phyloP scores from a whole-genome alignment of 306 rosid genomes.

The Delonix regia region DNA sequence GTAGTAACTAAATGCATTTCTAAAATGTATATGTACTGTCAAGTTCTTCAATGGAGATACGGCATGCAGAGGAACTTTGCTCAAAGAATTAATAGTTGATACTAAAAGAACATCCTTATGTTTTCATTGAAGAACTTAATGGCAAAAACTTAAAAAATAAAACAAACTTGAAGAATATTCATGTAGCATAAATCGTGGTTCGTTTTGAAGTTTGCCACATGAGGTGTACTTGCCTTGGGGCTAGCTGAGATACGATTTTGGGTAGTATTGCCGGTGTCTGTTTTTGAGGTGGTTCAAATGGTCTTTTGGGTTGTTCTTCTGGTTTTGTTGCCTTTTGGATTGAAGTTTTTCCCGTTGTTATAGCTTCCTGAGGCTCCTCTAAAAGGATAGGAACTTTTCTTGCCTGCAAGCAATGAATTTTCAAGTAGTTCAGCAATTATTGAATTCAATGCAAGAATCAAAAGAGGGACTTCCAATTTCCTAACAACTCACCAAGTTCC shows the following conservation, averaged over 20 bases:
- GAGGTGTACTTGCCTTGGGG: constrained; percentile 37
- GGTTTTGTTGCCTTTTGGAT: constrained; percentile 32
- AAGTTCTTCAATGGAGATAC: too few species aligned
- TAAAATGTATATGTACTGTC: too few species aligned
- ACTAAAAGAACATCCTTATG: not conserved
- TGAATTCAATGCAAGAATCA: constrained; percentile 18
- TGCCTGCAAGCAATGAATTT: constrained; percentile 54
- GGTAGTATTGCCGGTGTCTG: constrained; percentile 18
- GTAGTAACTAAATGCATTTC: too few species aligned
- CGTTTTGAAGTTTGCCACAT: not conserved
- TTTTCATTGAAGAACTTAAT: not conserved
- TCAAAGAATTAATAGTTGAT: not conserved
- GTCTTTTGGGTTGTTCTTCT: constrained; percentile 13
- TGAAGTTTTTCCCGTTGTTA: constrained; percentile 16
- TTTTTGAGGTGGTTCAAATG: constrained; percentile 28
- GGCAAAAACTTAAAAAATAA: not conserved
- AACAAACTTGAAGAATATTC: not conserved
- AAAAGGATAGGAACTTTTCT: constrained; percentile 58
- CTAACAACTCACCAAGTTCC: constrained; percentile 60
- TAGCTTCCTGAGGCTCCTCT: constrained; percentile 43
- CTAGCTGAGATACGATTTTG: constrained; percentile 28
- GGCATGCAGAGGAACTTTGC: too few species aligned
- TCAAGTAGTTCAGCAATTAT: not conserved
- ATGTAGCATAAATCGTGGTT: not conserved
- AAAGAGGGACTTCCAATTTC: not conserved